Conservation (phyloP, 768 basidiomycete genomes). For the Austroboletus eburneus region DNA sequence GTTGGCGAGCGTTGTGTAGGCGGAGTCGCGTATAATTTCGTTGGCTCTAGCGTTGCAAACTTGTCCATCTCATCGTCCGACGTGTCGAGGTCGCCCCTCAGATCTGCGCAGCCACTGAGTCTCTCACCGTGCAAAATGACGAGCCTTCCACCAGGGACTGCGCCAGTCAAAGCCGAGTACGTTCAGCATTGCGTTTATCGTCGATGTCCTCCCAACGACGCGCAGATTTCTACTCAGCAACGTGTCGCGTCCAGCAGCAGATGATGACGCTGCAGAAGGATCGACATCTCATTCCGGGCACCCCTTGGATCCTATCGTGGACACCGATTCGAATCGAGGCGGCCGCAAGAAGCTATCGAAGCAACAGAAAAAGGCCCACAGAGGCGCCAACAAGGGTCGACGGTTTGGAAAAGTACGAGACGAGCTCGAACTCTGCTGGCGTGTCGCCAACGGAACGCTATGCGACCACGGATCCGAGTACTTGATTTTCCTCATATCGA, state of each 20-base stretch:
- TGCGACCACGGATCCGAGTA: constrained; percentile 73
- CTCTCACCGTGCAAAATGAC: constrained; percentile 8
- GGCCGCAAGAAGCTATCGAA: constrained; percentile 45
- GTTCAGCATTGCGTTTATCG: constrained; percentile 5
- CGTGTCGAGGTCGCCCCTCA: not conserved
- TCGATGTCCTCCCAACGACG: not conserved
- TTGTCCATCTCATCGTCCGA: constrained; percentile 59
- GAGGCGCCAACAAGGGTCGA: constrained; percentile 81
- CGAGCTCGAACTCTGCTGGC: constrained; percentile 80
- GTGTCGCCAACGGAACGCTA: constrained; percentile 59
- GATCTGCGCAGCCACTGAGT: constrained; percentile 16
- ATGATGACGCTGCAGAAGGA: constrained; percentile 67
- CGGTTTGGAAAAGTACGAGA: constrained; percentile 76
- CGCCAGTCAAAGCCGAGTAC: constrained; percentile 52
- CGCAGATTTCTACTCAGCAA: constrained; percentile 40
- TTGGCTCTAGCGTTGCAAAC: constrained; percentile 81
- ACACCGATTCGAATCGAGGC: constrained; percentile 25
- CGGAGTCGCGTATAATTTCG: constrained; percentile 44
- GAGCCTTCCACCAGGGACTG: constrained; percentile 39
- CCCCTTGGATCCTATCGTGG: constrained; percentile 29
- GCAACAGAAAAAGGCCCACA: constrained; percentile 67
- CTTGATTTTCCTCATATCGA: constrained; percentile 16
- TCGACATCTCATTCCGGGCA: constrained; percentile 34
- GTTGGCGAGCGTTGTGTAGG: constrained; percentile 25
- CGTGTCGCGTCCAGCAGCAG: constrained; percentile 28